Percentiles rank a stretch among this genome's conserved stretches.
phyloP scores from a whole-genome alignment of 768 basidiomycete genomes.

The Dentipellis sp. region DNA sequence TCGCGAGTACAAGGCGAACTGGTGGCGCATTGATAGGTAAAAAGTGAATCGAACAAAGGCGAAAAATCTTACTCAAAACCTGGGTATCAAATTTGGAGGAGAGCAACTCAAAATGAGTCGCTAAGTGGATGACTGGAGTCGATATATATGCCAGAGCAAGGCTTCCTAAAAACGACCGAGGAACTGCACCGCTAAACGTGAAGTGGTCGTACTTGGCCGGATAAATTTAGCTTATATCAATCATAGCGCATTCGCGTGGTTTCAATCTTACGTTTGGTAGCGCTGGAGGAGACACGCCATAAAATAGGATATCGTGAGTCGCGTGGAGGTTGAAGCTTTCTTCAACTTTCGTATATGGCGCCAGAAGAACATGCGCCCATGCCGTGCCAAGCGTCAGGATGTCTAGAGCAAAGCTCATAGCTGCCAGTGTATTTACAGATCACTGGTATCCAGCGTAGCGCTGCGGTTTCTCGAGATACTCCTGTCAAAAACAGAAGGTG shows the following conservation, averaged over 20 bases:
- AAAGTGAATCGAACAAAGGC: background rate
- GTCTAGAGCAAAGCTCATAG: conserved; percentile 38
- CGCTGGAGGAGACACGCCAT: conserved; percentile 41
- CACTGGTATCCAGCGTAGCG: background rate
- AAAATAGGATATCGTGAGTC: conserved; percentile 75
- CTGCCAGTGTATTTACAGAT: background rate
- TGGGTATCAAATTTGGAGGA: conserved; percentile 61
- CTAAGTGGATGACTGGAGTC: conserved; percentile 37
- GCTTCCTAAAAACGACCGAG: conserved; percentile 79
- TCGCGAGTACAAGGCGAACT: conserved; percentile 73
- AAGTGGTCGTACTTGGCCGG: conserved; percentile 78
- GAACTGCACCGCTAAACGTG: conserved; percentile 80
- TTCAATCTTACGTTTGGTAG: conserved; percentile 34
- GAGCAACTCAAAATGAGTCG: conserved; percentile 32
- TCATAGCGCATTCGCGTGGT: conserved; percentile 2
- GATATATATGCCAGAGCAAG: conserved; percentile 53
- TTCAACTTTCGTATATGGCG: conserved; percentile 94
- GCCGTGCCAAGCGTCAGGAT: conserved; percentile 36
- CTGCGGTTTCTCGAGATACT: background rate
- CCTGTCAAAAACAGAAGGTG: background rate
- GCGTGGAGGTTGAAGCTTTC: conserved; percentile 96
- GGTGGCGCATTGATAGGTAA: background rate
- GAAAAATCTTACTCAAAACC: conserved; percentile 43
- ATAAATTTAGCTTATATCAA: background rate
- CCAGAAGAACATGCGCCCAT: conserved; percentile 63